phyloP scores from a whole-genome alignment of 2,329 filamentous ascomycete species.

The Aphanocladium album region DNA sequence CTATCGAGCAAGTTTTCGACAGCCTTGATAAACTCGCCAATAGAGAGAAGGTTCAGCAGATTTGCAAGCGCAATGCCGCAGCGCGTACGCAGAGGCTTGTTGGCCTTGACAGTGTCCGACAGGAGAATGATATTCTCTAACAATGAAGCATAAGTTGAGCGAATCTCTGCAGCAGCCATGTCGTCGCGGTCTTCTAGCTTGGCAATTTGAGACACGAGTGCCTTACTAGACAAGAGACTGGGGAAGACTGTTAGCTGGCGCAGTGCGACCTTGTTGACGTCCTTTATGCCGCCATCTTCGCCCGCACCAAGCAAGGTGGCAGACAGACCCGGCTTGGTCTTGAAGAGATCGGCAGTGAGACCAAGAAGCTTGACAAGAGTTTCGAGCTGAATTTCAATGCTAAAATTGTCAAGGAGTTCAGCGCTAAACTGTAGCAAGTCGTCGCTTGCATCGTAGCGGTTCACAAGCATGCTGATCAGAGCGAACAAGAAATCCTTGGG shows the following conservation, averaged over 20 bases:
- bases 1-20: conserved; percentile 76
- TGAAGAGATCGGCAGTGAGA: conserved; percentile 69
- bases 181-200: conserved; percentile 56
- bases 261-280: conserved; percentile 46
- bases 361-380: conserved; percentile 73
- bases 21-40: conserved; percentile 82
- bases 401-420: conserved; percentile 68
- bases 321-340: conserved; percentile 68
- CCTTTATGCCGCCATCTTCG: conserved; percentile 42
- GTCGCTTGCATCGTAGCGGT: conserved; percentile 76
- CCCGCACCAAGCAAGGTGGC: conserved; percentile 61
- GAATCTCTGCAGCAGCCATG: conserved; percentile 61
- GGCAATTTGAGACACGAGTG: conserved; percentile 50
- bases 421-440: conserved; percentile 69
- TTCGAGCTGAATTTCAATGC: conserved; percentile 69
- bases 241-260: conserved; percentile 54
- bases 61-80: conserved; percentile 70
- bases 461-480: conserved; percentile 82
- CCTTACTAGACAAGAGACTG: conserved; percentile 52
- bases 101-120: conserved; percentile 57
- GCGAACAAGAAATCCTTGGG: conserved; percentile 83
- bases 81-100: conserved; percentile 50
- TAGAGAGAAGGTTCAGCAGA: conserved; percentile 78
- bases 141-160: conserved; percentile 63
- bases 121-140: conserved; percentile 62